These are phyloP conservation scores for Boletellus sp. DNA, from an alignment of 768 basidiomycete species.

Conservation along the genomic window DNA sequence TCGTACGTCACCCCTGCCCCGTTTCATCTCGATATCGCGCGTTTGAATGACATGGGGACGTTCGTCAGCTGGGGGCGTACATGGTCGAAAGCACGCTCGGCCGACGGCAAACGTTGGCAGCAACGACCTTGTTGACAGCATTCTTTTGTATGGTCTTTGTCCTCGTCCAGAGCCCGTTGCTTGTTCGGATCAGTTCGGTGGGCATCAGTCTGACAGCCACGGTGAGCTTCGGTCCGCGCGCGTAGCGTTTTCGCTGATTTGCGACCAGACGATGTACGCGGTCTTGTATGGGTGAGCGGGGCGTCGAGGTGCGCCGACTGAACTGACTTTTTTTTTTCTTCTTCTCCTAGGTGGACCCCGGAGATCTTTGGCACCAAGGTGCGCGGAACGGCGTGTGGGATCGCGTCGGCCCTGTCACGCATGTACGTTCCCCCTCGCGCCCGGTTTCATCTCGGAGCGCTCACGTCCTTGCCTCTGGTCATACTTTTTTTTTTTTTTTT, in stretches of 20 bases:
- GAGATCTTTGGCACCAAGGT: constrained; percentile 84
- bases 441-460: background rate
- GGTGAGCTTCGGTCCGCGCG: constrained; percentile 13
- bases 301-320: background rate
- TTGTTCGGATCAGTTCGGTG: constrained; percentile 65
- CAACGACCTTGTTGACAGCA: constrained; percentile 73
- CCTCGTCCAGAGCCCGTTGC: constrained; percentile 50
- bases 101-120: constrained; percentile 66
- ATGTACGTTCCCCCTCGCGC: constrained; percentile 51
- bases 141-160: constrained; percentile 71
- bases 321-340: background rate
- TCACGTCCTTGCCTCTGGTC: no score
- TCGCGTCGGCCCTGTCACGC: constrained; percentile 81
- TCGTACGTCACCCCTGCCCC: constrained; percentile 51
- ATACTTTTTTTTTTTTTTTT: no score
- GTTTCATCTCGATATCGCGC: background rate
- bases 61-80: constrained; percentile 72
- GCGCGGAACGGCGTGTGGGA: constrained; percentile 84
- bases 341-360: constrained; percentile 79
- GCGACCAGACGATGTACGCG: constrained; percentile 72
- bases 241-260: background rate
- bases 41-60: background rate
- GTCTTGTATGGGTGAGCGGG: constrained; percentile 62
- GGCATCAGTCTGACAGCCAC: constrained; percentile 77
- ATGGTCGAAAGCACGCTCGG: constrained; percentile 71